phyloP scores from a whole-genome alignment of 805 yeast species.

The Candida germanica region DNA sequence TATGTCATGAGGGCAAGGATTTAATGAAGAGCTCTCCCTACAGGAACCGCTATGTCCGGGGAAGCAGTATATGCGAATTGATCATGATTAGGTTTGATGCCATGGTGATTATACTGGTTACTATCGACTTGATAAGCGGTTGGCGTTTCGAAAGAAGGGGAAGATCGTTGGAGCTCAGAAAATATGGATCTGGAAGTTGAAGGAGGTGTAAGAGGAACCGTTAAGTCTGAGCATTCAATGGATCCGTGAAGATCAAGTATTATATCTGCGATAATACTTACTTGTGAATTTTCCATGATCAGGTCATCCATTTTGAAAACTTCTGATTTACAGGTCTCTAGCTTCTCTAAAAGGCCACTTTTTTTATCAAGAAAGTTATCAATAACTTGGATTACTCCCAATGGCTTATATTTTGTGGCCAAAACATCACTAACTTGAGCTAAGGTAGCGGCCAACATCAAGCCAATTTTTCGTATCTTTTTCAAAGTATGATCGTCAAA shows the following conservation, averaged over 20 bases:
- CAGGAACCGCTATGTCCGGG: neutral
- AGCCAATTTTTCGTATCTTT: slow-evolving; percentile 39
- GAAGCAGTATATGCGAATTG: slow-evolving; percentile 1
- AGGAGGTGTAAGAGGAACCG: slow-evolving; percentile 13
- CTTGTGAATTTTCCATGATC: slow-evolving; percentile 2
- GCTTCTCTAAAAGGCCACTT: slow-evolving; percentile 4
- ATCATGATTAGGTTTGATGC: neutral
- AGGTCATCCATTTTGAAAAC: neutral
- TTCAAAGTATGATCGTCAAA: slow-evolving; percentile 41
- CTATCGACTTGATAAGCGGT: neutral
- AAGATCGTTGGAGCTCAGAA: slow-evolving; percentile 12
- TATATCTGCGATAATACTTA: slow-evolving; percentile 6
- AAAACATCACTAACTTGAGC: slow-evolving; percentile 50
- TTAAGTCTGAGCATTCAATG: neutral
- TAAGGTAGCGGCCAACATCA: slow-evolving; percentile 43
- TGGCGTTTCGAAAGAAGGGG: slow-evolving; percentile 12
- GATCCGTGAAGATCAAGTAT: slow-evolving; percentile 5
- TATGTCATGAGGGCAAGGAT: too few species aligned
- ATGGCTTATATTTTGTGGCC: slow-evolving; percentile 45
- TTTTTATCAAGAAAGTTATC: too few species aligned
- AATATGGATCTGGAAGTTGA: slow-evolving; percentile 12
- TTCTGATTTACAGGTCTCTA: neutral
- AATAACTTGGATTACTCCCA: slow-evolving; percentile 53
- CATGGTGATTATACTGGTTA: neutral
- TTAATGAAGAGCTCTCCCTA: too few species aligned